Conservation (phyloP, 2,329 filamentous ascomycete genomes). For the Botrytis fabae region DNA sequence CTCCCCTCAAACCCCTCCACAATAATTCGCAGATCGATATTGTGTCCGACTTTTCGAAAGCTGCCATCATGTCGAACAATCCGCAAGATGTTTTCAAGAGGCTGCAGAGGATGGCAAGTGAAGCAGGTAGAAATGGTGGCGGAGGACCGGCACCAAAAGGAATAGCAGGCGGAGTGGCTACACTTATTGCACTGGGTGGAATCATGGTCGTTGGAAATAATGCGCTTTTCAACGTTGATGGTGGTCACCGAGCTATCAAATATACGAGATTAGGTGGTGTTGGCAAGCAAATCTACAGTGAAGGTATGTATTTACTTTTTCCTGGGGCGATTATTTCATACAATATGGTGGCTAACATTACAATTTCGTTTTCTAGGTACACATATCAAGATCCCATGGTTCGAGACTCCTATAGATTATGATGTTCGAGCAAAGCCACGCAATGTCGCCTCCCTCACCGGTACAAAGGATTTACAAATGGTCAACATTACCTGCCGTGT, state of each 20-base stretch:
- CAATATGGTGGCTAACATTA: conserved; percentile 26
- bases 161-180: conserved; percentile 54
- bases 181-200: conserved; percentile 55
- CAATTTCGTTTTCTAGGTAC: conserved; percentile 61
- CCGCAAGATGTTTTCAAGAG: conserved; percentile 67
- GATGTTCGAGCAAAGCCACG: conserved; percentile 97
- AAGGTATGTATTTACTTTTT: conserved; percentile 61
- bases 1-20: neutral
- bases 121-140: conserved; percentile 50
- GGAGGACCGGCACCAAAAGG: conserved; percentile 48
- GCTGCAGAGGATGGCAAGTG: conserved; percentile 59
- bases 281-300: conserved; percentile 90
- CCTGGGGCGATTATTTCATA: too few species aligned
- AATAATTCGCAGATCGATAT: conserved; percentile 12
- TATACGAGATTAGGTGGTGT: conserved; percentile 92
- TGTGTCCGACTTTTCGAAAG: conserved; percentile 3
- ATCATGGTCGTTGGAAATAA: conserved; percentile 54
- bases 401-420: conserved; percentile 95
- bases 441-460: conserved; percentile 94
- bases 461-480: conserved; percentile 99
- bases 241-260: conserved; percentile 98
- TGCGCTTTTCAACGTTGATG: conserved; percentile 81
- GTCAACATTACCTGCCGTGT: conserved; percentile 99
- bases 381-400: conserved; percentile 91
- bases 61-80: conserved; percentile 45